Conservation (phyloP, 2,329 filamentous ascomycete genomes). For the Trichoderma sp. region DNA sequence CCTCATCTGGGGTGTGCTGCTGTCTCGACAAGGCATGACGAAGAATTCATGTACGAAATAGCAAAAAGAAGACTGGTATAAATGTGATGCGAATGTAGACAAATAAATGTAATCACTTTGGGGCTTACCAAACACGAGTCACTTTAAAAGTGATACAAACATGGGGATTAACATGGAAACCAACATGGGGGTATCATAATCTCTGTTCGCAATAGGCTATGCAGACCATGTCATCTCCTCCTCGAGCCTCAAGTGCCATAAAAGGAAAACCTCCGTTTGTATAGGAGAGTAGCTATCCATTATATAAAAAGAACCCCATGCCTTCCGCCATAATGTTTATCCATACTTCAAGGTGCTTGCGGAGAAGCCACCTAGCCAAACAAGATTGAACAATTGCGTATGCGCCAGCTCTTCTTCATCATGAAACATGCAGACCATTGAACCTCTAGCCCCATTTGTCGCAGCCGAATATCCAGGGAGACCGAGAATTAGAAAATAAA, state of each 20-base stretch:
- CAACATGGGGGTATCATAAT: slow-evolving; percentile 22
- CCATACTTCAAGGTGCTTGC: not conserved
- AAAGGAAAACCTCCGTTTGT: not conserved
- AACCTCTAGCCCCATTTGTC: slow-evolving; percentile 5
- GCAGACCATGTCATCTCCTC: slow-evolving; percentile 14
- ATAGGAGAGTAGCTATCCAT: not conserved
- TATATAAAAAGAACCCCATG: not conserved
- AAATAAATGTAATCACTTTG: not conserved
- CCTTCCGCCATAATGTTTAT: not conserved
- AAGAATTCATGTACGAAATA: not conserved
- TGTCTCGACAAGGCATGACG: not conserved
- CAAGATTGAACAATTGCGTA: slow-evolving; percentile 1
- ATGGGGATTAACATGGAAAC: not conserved
- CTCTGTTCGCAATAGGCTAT: slow-evolving; percentile 17
- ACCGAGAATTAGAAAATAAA: not conserved
- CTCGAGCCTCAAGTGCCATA: not conserved
- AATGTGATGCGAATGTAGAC: not conserved
- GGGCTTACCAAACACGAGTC: not conserved
- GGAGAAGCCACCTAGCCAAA: not conserved
- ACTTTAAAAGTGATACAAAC: not conserved
- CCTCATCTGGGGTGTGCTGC: not conserved
- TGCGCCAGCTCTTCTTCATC: slow-evolving; percentile 7
- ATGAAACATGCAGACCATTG: slow-evolving; percentile 9
- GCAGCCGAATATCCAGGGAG: slow-evolving; percentile 14
- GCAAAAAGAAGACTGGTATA: not conserved